These are phyloP conservation scores for Ganoderma lucidum DNA, from an alignment of 1,284 basidiomycete genomes.

Conservation along the genomic window DNA sequence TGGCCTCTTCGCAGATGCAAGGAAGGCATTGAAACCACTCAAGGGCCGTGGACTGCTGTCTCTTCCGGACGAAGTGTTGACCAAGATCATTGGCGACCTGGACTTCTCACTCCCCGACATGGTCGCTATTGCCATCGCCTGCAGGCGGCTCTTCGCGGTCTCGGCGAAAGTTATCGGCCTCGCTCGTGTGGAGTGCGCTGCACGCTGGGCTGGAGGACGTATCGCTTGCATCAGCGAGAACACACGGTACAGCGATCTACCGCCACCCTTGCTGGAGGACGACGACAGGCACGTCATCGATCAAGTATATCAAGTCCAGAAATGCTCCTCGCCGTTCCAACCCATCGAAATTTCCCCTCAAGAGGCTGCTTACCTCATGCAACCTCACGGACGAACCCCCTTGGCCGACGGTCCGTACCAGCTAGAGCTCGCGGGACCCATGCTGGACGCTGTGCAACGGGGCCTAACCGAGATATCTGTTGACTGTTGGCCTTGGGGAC, in stretches of 20 bases:
- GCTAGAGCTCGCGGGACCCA: not conserved
- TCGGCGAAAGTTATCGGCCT: not conserved
- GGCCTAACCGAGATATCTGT: not conserved
- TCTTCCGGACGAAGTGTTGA: constrained; percentile 16
- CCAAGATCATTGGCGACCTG: not conserved
- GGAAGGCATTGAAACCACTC: not conserved
- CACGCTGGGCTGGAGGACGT: not conserved
- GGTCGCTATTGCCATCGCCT: constrained; percentile 3
- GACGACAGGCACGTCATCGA: not conserved
- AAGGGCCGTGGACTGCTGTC: constrained; percentile 13
- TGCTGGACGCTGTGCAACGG: not conserved
- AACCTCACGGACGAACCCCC: not conserved
- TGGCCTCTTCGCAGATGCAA: not conserved
- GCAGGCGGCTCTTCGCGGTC: constrained; percentile 3
- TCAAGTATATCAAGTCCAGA: not conserved
- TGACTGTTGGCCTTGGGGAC: not conserved
- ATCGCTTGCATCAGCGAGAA: constrained; percentile 6
- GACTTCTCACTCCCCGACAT: constrained; percentile 7
- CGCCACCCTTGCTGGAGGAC: not conserved
- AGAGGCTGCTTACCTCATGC: not conserved
- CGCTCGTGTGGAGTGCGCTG: not conserved
- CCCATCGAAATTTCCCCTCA: not conserved
- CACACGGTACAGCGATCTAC: not conserved
- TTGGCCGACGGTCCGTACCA: not conserved
- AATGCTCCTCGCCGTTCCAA: not conserved